Conservation (phyloP, 345 rosid genomes). For the Eucalyptus pauciflora region DNA sequence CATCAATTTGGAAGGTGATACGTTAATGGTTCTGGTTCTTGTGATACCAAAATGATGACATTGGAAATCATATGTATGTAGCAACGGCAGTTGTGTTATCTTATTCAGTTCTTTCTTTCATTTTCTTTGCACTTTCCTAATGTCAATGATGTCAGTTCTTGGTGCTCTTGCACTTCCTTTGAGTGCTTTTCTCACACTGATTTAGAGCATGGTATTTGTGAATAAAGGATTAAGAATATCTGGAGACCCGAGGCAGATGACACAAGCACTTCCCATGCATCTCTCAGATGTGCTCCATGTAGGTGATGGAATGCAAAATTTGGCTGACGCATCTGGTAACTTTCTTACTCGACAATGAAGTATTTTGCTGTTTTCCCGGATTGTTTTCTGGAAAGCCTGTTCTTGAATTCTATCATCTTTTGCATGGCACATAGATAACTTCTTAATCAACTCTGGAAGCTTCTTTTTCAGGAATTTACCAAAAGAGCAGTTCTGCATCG, state of each 20-base stretch:
- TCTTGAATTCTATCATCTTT: not conserved
- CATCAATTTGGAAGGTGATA: not conserved
- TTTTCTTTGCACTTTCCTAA: not conserved
- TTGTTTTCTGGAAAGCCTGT: not conserved
- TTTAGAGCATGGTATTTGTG: not conserved
- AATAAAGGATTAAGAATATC: constrained; percentile 62
- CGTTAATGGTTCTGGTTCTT: not conserved
- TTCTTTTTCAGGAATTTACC: constrained; percentile 45
- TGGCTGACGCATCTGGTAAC: constrained; percentile 56
- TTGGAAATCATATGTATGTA: not conserved
- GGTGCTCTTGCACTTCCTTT: not conserved
- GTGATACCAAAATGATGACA: not conserved
- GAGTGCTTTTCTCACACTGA: not conserved
- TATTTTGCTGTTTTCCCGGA: not conserved
- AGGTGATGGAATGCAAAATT: constrained; percentile 40
- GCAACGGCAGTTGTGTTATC: not conserved
- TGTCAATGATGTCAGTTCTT: not conserved
- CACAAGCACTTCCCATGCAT: constrained; percentile 78
- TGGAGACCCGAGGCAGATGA: constrained; percentile 75
- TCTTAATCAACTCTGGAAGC: not conserved
- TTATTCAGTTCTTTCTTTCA: not conserved
- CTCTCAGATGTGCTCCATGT: constrained; percentile 57
- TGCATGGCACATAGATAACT: not conserved
- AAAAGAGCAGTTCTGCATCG: constrained; percentile 45
- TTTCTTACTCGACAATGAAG: not conserved